phyloP scores from a whole-genome alignment of 805 yeast genomes.

The Myxozyma mucilagina region DNA sequence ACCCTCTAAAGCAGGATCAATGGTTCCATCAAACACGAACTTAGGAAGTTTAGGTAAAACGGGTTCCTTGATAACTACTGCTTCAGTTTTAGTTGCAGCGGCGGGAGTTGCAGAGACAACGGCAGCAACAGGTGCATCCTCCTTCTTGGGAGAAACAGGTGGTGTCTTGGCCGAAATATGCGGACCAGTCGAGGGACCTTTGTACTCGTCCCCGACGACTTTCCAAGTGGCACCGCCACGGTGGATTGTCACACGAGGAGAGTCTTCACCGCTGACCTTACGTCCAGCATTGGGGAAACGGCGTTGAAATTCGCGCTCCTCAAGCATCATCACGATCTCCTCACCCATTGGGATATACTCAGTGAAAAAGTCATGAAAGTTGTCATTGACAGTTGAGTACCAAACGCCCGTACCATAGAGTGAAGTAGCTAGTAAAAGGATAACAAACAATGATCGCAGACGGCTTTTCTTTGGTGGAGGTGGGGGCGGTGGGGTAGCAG shows the following conservation, averaged over 20 bases:
- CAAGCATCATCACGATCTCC: conserved; percentile 51
- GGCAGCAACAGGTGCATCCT: conserved; percentile 18
- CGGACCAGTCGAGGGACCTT: conserved; percentile 29
- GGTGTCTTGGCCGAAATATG: conserved; percentile 26
- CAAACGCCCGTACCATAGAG: conserved; percentile 64
- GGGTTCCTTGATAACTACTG: conserved; percentile 20
- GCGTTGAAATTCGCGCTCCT: conserved; percentile 42
- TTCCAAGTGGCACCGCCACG: conserved; percentile 34
- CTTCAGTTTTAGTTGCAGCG: conserved; percentile 29
- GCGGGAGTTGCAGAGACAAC: conserved; percentile 20
- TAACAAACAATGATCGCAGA: conserved; percentile 39
- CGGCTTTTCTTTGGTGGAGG: conserved; percentile 34
- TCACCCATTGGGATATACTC: conserved; percentile 68
- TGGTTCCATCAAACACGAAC: conserved; percentile 29
- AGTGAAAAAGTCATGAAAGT: conserved; percentile 61
- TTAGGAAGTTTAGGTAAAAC: conserved; percentile 29
- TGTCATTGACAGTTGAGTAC: conserved; percentile 55
- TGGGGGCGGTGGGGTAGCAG: conserved; percentile 22
- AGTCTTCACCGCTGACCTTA: conserved; percentile 15
- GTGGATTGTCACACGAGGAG: conserved; percentile 28
- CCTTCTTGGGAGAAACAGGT: conserved; percentile 11
- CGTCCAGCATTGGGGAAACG: conserved; percentile 33
- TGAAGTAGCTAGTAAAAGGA: conserved; percentile 36
- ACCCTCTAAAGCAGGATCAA: conserved; percentile 35
- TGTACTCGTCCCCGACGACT: conserved; percentile 29